phyloP scores from a whole-genome alignment of 371 early-diverging fungal genomes.

The Zychaea mexicana region DNA sequence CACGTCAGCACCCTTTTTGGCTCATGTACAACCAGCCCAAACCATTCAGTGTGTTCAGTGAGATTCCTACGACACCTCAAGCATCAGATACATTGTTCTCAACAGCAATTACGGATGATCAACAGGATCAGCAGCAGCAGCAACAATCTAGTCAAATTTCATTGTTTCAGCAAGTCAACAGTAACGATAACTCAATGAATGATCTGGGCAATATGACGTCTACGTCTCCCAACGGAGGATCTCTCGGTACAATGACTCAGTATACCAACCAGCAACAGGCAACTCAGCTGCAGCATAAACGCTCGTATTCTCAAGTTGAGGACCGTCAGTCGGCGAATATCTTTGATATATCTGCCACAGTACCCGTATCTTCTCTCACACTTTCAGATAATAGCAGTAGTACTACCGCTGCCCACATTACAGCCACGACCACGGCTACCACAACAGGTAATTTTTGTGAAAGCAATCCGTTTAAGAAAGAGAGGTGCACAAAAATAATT shows the following conservation, averaged over 20 bases:
- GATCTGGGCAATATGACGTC: not conserved
- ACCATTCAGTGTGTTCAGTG: slow-evolving; percentile 36
- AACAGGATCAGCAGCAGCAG: not conserved
- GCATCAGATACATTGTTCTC: slow-evolving; percentile 1
- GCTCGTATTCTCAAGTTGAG: not conserved
- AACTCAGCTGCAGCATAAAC: not conserved
- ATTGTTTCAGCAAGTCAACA: not conserved
- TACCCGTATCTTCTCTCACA: not conserved
- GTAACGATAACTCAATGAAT: not conserved
- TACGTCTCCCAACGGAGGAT: not conserved
- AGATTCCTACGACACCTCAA: slow-evolving; percentile 24
- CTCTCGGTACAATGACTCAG: not conserved
- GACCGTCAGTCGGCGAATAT: not conserved
- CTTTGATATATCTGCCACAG: not conserved
- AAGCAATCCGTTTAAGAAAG: not conserved
- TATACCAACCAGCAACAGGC: not conserved
- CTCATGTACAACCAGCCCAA: slow-evolving; percentile 39
- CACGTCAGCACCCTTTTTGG: slow-evolving; percentile 23
- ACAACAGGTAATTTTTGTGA: not conserved
- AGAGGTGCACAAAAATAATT: not conserved
- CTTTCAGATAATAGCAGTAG: not conserved
- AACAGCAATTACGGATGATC: not conserved
- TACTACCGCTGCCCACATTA: not conserved
- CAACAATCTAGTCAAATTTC: not conserved
- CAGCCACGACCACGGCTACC: not conserved